phyloP scores from a whole-genome alignment of 2,329 filamentous ascomycete species.

The Bipolaris sorokiniana region DNA sequence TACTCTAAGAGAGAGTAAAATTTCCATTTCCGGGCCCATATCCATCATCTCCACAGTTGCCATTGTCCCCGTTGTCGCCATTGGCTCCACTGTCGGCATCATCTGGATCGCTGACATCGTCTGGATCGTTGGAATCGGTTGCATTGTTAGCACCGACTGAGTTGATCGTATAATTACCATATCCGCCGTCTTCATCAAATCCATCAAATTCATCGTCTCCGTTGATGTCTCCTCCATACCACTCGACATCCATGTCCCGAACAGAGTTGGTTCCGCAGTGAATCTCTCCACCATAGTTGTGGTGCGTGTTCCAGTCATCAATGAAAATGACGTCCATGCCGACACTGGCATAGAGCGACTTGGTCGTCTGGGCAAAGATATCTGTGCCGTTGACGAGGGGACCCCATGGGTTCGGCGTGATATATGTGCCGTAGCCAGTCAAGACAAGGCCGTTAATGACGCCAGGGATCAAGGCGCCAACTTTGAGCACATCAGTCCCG shows the following conservation, averaged over 20 bases:
- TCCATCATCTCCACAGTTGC: too few species aligned
- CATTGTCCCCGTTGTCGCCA: too few species aligned
- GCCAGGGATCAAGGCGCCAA: not conserved
- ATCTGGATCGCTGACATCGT: too few species aligned
- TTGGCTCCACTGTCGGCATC: too few species aligned
- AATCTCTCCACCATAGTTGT: conserved; percentile 11
- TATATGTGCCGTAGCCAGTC: not conserved
- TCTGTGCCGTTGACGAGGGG: conserved; percentile 2
- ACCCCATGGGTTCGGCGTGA: not conserved
- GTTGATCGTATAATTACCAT: too few species aligned
- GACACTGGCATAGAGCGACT: conserved; percentile 4
- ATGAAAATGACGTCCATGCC: conserved; percentile 9
- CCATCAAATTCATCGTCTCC: too few species aligned
- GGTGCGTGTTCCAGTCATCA: conserved; percentile 16
- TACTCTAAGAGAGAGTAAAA: too few species aligned
- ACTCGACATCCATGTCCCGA: conserved; percentile 4
- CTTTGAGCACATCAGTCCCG: not conserved
- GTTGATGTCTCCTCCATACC: not conserved
- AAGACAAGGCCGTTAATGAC: conserved; percentile 1
- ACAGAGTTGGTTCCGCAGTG: conserved; percentile 17
- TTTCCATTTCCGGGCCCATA: too few species aligned
- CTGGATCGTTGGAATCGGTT: too few species aligned
- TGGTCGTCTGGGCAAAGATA: not conserved
- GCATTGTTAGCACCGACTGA: too few species aligned
- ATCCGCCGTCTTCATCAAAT: too few species aligned